Percentiles rank a stretch among this genome's conserved stretches.
phyloP scores from a whole-genome alignment of 2,329 filamentous ascomycete genomes.

The Alternaria ethzedia region DNA sequence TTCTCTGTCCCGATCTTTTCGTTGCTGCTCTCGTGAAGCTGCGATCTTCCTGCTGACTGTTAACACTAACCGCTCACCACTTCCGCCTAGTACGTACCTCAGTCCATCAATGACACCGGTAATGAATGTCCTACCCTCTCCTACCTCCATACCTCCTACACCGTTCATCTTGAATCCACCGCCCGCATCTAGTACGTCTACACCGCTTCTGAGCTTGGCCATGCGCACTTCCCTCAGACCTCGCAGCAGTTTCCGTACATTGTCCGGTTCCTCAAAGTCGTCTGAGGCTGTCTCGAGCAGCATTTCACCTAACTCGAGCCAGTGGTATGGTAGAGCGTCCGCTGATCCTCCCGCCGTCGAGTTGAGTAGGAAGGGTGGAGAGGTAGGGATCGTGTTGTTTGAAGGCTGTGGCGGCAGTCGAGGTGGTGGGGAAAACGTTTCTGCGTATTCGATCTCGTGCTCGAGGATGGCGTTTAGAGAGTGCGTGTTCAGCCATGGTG shows the following conservation, averaged over 20 bases:
- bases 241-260: constrained; percentile 75
- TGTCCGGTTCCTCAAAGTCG: constrained; percentile 76
- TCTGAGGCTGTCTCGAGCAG: constrained; percentile 84
- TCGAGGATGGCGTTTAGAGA: constrained; percentile 80
- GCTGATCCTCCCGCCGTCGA: constrained; percentile 73
- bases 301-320: constrained; percentile 89
- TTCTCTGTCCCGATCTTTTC: constrained; percentile 78
- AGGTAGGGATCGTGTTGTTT: constrained; percentile 44
- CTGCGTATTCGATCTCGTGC: constrained; percentile 76
- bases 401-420: constrained; percentile 67
- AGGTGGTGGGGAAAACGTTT: constrained; percentile 77
- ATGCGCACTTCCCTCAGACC: constrained; percentile 87
- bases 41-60: constrained; percentile 70
- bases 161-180: constrained; percentile 78
- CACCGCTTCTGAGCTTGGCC: constrained; percentile 82
- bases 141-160: constrained; percentile 91
- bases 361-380: constrained; percentile 78
- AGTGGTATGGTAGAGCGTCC: constrained; percentile 86
- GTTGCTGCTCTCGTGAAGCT: constrained; percentile 76
- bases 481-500: constrained; percentile 82
- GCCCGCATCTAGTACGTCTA: constrained; percentile 72
- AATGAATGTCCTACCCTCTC: constrained; percentile 84
- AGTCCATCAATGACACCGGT: constrained; percentile 86
- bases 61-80: background rate
- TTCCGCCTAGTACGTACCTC: constrained; percentile 49